Evolutionary conservation across 2,329 filamentous ascomycete genomes (phyloP).

Genomic region (Apiospora koreana): DNA sequence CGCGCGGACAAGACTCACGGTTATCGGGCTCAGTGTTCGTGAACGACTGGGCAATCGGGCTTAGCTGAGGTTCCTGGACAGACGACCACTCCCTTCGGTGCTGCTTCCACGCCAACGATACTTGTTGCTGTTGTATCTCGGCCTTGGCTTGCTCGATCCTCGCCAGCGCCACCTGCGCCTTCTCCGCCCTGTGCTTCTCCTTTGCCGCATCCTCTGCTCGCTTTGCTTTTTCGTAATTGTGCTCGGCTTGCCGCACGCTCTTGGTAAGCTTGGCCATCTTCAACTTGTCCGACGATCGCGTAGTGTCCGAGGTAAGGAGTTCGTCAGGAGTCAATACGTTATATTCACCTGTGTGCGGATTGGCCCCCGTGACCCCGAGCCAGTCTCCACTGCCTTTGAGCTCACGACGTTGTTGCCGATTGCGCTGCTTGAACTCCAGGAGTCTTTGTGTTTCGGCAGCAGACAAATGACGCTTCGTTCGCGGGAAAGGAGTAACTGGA

Average conservation of each 20-base stretch:
- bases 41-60: constrained; percentile 48
- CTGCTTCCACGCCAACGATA: constrained; percentile 44
- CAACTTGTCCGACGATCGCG: constrained; percentile 29
- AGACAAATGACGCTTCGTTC: neutral
- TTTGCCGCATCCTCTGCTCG: constrained; percentile 42
- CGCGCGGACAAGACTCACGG: neutral
- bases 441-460: neutral
- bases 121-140: constrained; percentile 33
- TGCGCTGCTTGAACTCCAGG: constrained; percentile 7
- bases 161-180: constrained; percentile 41
- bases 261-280: constrained; percentile 34
- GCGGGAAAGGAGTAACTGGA: neutral
- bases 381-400: constrained; percentile 59
- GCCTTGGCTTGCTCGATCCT: constrained; percentile 45
- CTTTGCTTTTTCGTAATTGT: constrained; percentile 38
- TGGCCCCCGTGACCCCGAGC: constrained; percentile 59
- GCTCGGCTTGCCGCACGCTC: constrained; percentile 35
- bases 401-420: constrained; percentile 39
- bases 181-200: constrained; percentile 37
- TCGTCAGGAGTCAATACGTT: constrained; percentile 50
- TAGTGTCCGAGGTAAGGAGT: constrained; percentile 45
- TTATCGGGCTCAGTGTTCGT: constrained; percentile 23
- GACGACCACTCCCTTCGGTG: constrained; percentile 53
- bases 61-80: constrained; percentile 49
- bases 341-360: constrained; percentile 56